Evolutionary conservation across 1,284 basidiomycete species (phyloP).

Genomic region (Hymenochaete sp.): DNA sequence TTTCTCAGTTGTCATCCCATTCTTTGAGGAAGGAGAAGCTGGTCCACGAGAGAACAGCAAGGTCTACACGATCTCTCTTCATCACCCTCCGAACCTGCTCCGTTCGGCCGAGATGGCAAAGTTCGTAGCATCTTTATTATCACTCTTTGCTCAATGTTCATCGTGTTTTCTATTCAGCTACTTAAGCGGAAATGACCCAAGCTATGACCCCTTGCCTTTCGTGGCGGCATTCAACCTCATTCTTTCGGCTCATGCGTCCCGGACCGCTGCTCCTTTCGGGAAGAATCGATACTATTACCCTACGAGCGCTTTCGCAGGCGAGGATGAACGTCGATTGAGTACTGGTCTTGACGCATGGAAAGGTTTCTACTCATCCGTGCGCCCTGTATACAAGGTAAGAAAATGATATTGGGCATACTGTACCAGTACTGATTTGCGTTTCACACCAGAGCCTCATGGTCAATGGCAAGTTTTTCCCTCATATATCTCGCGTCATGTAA

Average conservation of each 20-base stretch:
- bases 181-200: constrained; percentile 36
- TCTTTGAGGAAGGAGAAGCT: constrained; percentile 46
- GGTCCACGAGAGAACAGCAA: constrained; percentile 35
- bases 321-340: constrained; percentile 28
- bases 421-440: constrained; percentile 23
- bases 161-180: constrained; percentile 32
- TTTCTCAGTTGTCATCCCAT: constrained; percentile 39
- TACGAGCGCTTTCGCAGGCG: constrained; percentile 12
- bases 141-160: not conserved
- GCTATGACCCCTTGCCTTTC: constrained; percentile 44
- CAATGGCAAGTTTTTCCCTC: constrained; percentile 41
- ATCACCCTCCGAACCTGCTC: constrained; percentile 36
- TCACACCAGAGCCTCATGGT: too few relatives aligned
- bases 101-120: constrained; percentile 47
- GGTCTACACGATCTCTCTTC: constrained; percentile 45
- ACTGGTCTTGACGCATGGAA: constrained; percentile 48
- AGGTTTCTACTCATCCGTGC: constrained; percentile 61
- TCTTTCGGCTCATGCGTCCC: constrained; percentile 48
- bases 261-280: constrained; percentile 48
- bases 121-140: not conserved
- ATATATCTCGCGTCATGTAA: too few relatives aligned
- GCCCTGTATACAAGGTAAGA: constrained; percentile 54
- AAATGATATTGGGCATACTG: too few relatives aligned
- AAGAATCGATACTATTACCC: constrained; percentile 58
- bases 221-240: constrained; percentile 60